Base-by-base conservation (phyloP, 2,329 filamentous ascomycete genomes). In the Calonectria pseudoturangicola region DNA sequence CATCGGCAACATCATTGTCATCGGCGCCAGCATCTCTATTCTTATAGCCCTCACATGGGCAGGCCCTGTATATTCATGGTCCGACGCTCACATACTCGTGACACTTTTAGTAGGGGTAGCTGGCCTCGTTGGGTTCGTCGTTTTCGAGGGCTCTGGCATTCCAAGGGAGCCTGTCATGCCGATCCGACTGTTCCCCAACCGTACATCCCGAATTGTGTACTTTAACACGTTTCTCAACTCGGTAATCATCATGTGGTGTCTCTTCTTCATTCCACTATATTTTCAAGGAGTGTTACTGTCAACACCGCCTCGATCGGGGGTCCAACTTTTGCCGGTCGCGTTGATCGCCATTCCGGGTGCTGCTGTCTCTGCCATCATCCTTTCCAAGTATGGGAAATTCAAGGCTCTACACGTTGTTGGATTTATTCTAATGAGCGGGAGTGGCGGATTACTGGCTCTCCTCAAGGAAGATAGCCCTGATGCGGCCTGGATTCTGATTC, bases 211-310 rank as follows among this genome's bases (percentile, higher is more conserved):
- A 7, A 74, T 80, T 60, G 25, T 82, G 18, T 76, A 77, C 25
- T 45, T 70, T 30, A 79, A 76, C 47, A 79, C 79, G 1, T 80
- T 80, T 33, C 39, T 81, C 10, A 73, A 74, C 30, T 72, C 58
- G 8, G 10, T 80, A 1, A 30, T 80, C 0, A 62, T 86, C 9
- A 82, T 82, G 58, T 86, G 85, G 82, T 74, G 79, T 3, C 77
- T 82, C 58, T 85, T 83, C 77, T 88, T 87, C 71, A 64, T 88
- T 0, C 86, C 87, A 0, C 71, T 89, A 1, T 89, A 88, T 75
- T 88, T 88, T 73, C 86, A 89, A 65, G 82, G 80, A 0, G 84
- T 88, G 0, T 78, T 80, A 6, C 62, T 78, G 1, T 80, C 81
- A 5, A 78, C 80, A 0, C 83, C 87, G 0, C 74, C 78, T 0